Base-by-base conservation (phyloP, 352 stramenopile genomes). In the Globisporangium mamillatum region DNA sequence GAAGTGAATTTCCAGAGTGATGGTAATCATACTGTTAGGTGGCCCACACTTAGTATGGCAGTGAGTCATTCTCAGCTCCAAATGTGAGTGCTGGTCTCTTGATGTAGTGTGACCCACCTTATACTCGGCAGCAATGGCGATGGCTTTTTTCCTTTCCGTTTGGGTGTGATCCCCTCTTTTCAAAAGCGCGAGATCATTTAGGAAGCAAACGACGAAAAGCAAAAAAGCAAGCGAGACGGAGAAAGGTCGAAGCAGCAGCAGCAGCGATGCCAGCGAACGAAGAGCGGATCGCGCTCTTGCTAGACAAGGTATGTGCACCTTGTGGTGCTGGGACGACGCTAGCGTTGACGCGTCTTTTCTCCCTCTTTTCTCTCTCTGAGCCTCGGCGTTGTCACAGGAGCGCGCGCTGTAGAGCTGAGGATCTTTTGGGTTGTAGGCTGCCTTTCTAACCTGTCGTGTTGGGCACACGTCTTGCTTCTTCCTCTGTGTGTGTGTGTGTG, bases 281-380 rank as follows among this genome's bases (percentile, higher is more conserved):
- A 72, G 82, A 91, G 66, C 87, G 87, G 57, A 92, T 94, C 74
- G 75, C 78, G 71, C 86, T 88, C 67, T 59, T 94, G 74, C 79
- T 94, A 63, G 86, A 94, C 76, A 94, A 94, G 79, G 86, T 91
- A 48, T 27, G 67, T 12, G 27, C 38, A 20, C 8, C 0, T 16
- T 59, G 44, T 9, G 22, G 24, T 36, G 34, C 4, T 46, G 50
- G 9, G 41, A n/a, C 44, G 9, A 10, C 16, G 44, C 18, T 20
- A n/a, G 0, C 3, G 44, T 12, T 2, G 18, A 54, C 14, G 20
- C 22, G 20, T 32, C 58, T 16, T 20, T 4, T 4, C 3, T 54
- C 24, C 36, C 27, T 54, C 24, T 38, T 3, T 22, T 48, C 32
- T 14, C 50, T 25, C 9, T 55, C 14, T 36, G 14, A 41, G 14